Base-by-base conservation (phyloP, 192 early-diverging fungal genomes). In the Chytriomyces sp. region DNA sequence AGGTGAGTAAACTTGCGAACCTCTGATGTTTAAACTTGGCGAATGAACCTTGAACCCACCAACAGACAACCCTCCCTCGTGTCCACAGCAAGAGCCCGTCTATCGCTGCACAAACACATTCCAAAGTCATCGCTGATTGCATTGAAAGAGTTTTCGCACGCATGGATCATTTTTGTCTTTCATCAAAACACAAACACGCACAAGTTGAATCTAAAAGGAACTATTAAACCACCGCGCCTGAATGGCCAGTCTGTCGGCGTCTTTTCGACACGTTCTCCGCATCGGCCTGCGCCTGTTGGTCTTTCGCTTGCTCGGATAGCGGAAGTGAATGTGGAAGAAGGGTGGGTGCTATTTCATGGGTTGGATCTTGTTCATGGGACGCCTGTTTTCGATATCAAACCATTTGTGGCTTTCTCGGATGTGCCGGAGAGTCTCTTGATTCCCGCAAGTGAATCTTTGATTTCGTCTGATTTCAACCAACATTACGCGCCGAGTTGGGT, bases 101-200 rank as follows among this genome's bases (percentile, higher is more conserved):
- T 81, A 10, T 57, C 44, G 23, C 72, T 80, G 7, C 59, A 61
- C n/a, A 64, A 49, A 46, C 44, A 72, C 18, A 64, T 81, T 24
- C 80, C 80, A 9, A 77, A 49, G 9, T 64, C 69, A 20, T 50
- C 80, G 7, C 65, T 81, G 16, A 57, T 66, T 20, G 63, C 50
- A 9, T 48, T 81, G 5, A 5, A 35, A 6, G 50, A 62, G 18
- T 81, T 77, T 35, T 81, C 80, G 8, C 80, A 81, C 67, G 61
- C 77, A 24, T 77, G 67, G 76, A 50, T 81, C 44, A 61, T 67
- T 13, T 81, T 81, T 60, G 45, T 77, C 46, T 81, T 81, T 48
- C 76, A 81, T 67, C 75, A 81, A 70, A 81, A 81, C 49, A 81
- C 80, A 50, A 78, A 81, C 44, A 65, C 48, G 49, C 70, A 76